Base-by-base conservation (phyloP, 2,329 filamentous ascomycete genomes). In the Cadophora luteo-olivacea region DNA sequence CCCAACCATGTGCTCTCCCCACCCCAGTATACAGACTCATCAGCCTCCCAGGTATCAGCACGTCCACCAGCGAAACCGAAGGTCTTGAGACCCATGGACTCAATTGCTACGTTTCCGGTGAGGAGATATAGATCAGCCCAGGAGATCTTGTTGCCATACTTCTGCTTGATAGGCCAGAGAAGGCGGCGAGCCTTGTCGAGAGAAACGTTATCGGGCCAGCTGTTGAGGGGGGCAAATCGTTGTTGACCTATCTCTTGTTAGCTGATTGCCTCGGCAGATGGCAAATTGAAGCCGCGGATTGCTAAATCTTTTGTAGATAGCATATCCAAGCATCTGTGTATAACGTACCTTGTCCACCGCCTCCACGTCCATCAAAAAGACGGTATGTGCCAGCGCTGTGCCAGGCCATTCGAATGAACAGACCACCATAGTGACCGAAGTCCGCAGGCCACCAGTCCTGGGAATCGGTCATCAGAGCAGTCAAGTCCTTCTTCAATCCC, bases 371-470 rank as follows among this genome's bases (percentile, higher is more conserved):
- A 74, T 94, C 91, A 64, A 84, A 84, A 77, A 91, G 87, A 75
- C 92, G 90, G 82, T 94, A 93, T 62, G 91, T 94, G 69, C 92
- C 92, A 32, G 92, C 87, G 73, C 89, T 89, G 84, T 94, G 92
- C 92, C 92, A 94, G 69, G 91, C 89, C 89, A 94, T 89, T 68
- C 92, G 90, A 77, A 94, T 85, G 79, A 94, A 93, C 33, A 94
- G 85, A 79, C 91, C 91, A 72, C 91, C 91, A 75, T 94, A 94
- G 84, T 93, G 90, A 66, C 91, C 91, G 76, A 91, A 92, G 78
- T 94, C 92, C 38, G 92, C 92, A 0, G 92, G 92, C 92, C 92
- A 94, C 87, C 87, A 93, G 51, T 92, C 89, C 81, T 94, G 89
- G 2, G 91, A 93, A 78, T 92, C 88, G 63, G 91, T 94, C 89